Percentiles rank a stretch among this genome's conserved stretches.
These are phyloP conservation scores for Sporothrix euskadiensis DNA, from an alignment of 2,329 filamentous ascomycete genomes.

Conservation along the genomic window DNA sequence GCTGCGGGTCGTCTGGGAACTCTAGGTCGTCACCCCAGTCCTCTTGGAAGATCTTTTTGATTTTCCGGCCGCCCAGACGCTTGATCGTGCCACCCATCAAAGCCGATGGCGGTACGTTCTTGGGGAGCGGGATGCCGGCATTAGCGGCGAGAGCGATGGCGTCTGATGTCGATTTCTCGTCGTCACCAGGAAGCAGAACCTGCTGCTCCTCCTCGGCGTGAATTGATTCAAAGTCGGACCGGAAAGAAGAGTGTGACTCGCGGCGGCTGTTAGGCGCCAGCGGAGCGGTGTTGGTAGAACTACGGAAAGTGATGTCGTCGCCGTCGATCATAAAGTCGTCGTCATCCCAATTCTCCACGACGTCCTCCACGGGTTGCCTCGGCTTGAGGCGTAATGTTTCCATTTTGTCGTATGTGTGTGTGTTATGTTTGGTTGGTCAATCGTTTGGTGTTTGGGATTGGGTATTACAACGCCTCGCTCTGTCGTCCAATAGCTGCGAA, in stretches of 20 bases:
- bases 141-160: conserved; percentile 84
- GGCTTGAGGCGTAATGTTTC: conserved; percentile 57
- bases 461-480: conserved; percentile 19
- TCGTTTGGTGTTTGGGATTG: background rate
- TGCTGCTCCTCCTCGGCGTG: conserved; percentile 85
- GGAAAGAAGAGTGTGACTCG: conserved; percentile 79
- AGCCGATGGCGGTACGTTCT: conserved; percentile 83
- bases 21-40: conserved; percentile 82
- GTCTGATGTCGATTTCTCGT: conserved; percentile 78
- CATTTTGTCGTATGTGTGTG: conserved; percentile 43
- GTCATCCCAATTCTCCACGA: conserved; percentile 77
- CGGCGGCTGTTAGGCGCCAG: conserved; percentile 57
- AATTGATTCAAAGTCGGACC: conserved; percentile 76
- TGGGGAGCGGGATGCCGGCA: conserved; percentile 87
- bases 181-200: conserved; percentile 78
- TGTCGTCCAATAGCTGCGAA: conserved; percentile 23
- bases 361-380: conserved; percentile 56
- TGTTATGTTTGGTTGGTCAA: conserved; percentile 11
- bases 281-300: conserved; percentile 47
- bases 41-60: conserved; percentile 71
- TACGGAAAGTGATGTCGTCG: conserved; percentile 63
- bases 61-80: conserved; percentile 73
- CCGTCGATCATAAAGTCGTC: conserved; percentile 71
- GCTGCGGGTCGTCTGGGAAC: conserved; percentile 59
- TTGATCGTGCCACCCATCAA: conserved; percentile 92